A percentile compares a stretch with the other conserved stretches of the same genome.
phyloP scores from a whole-genome alignment of 2,329 filamentous ascomycete genomes.

The Penicillium sp. region DNA sequence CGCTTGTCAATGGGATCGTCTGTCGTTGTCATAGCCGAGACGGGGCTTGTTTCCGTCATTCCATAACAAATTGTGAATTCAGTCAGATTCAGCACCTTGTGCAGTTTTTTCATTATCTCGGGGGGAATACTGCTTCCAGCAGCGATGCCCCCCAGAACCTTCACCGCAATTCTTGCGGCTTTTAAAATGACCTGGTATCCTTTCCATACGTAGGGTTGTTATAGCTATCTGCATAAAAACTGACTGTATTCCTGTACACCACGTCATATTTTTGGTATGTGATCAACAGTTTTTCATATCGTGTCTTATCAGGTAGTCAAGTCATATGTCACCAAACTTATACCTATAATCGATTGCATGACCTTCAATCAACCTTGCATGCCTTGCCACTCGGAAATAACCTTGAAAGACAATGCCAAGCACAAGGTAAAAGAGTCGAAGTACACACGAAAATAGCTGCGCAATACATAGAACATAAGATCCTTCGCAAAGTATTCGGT shows the following conservation, averaged over 20 bases:
- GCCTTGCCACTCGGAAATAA: background rate
- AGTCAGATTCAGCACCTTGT: constrained; percentile 70
- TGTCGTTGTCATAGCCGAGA: constrained; percentile 75
- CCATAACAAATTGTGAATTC: constrained; percentile 94
- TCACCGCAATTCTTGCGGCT: too few relatives aligned
- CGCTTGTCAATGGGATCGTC: constrained; percentile 71
- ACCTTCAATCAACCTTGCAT: background rate
- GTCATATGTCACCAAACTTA: background rate
- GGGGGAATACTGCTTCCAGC: constrained; percentile 84
- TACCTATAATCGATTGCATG: background rate
- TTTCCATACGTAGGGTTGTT: background rate
- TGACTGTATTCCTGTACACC: background rate
- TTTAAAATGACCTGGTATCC: background rate
- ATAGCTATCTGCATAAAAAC: background rate
- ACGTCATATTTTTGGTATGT: background rate
- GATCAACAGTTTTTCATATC: background rate
- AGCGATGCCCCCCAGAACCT: constrained; percentile 65
- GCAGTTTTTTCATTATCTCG: constrained; percentile 66
- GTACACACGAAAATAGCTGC: background rate
- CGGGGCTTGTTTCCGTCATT: constrained; percentile 84
- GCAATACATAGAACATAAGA: too few relatives aligned
- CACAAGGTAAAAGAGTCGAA: background rate
- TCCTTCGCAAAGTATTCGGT: background rate
- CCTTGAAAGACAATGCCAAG: background rate
- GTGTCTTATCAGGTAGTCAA: background rate